phyloP scores from a whole-genome alignment of 1,284 basidiomycete genomes.

The Austroboletus niveus region DNA sequence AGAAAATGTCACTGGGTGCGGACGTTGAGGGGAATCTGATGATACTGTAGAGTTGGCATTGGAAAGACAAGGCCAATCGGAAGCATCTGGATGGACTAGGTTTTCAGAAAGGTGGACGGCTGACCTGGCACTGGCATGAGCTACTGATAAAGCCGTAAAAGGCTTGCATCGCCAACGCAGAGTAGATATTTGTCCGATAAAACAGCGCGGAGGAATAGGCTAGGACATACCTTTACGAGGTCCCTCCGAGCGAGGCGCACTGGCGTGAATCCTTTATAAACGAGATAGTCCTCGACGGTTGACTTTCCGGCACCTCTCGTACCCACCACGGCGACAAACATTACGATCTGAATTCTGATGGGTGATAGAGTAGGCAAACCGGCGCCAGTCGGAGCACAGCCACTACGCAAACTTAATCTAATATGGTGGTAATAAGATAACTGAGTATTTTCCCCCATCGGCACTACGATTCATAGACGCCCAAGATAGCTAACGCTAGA shows the following conservation, averaged over 20 bases:
- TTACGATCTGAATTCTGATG: constrained; percentile 26
- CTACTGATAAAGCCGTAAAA: background rate
- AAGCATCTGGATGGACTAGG: constrained; percentile 1
- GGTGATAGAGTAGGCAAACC: background rate
- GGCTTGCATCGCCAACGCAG: constrained; percentile 9
- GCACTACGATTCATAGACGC: no score
- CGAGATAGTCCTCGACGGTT: constrained; percentile 73
- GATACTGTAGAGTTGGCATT: constrained; percentile 26
- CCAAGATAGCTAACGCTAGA: no score
- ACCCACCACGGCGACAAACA: constrained; percentile 90
- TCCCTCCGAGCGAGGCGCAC: constrained; percentile 34
- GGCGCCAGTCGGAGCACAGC: background rate
- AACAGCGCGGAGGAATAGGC: background rate
- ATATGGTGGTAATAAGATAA: no score
- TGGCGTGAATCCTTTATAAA: constrained; percentile 51
- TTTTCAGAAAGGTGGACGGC: constrained; percentile 3
- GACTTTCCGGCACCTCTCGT: constrained; percentile 82
- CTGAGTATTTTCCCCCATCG: no score
- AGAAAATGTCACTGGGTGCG: constrained; percentile 41
- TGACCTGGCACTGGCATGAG: background rate
- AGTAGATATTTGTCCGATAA: background rate
- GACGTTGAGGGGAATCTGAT: constrained; percentile 22
- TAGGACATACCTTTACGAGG: constrained; percentile 12
- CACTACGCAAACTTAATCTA: no score
- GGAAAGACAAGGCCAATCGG: constrained; percentile 16